These are phyloP conservation scores for Pseudogymnoascus sp. DNA, from an alignment of 2,329 filamentous ascomycete genomes.

Conservation along the genomic window DNA sequence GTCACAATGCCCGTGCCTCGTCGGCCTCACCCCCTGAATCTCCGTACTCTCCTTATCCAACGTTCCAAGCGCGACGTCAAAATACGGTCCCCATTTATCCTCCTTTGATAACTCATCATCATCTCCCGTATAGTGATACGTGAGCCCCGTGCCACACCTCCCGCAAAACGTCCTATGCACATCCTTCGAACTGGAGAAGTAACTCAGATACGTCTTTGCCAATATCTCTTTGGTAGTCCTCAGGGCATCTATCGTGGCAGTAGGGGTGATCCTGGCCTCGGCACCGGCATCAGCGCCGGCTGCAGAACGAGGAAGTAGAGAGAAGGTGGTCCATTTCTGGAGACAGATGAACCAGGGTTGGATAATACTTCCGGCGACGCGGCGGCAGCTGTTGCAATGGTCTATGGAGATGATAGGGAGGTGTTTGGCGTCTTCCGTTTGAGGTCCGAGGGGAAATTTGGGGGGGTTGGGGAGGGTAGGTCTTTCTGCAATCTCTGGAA, in stretches of 20 bases:
- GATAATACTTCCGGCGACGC: constrained; percentile 18
- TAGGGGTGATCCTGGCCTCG: neutral
- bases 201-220: constrained; percentile 13
- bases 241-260: constrained; percentile 9
- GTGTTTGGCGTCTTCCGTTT: constrained; percentile 14
- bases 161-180: constrained; percentile 24
- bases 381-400: constrained; percentile 25
- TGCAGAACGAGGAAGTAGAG: constrained; percentile 13
- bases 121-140: constrained; percentile 17
- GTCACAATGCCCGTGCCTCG: constrained; percentile 19
- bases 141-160: constrained; percentile 24
- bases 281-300: neutral
- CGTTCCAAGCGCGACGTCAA: constrained; percentile 23
- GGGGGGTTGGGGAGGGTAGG: constrained; percentile 6
- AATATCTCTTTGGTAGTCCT: constrained; percentile 12
- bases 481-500: constrained; percentile 19
- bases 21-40: constrained; percentile 17
- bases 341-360: constrained; percentile 25
- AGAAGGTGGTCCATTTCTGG: constrained; percentile 23
- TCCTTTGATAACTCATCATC: constrained; percentile 8
- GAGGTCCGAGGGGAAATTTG: constrained; percentile 11
- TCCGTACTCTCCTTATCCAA: constrained; percentile 20
- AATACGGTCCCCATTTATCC: constrained; percentile 9
- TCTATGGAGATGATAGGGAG: constrained; percentile 22
- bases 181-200: constrained; percentile 18